Evolutionary conservation across 2,329 filamentous ascomycete genomes (phyloP), one percentile per base, ranked within the genome.

Genomic region (Neobulgaria alba): DNA sequence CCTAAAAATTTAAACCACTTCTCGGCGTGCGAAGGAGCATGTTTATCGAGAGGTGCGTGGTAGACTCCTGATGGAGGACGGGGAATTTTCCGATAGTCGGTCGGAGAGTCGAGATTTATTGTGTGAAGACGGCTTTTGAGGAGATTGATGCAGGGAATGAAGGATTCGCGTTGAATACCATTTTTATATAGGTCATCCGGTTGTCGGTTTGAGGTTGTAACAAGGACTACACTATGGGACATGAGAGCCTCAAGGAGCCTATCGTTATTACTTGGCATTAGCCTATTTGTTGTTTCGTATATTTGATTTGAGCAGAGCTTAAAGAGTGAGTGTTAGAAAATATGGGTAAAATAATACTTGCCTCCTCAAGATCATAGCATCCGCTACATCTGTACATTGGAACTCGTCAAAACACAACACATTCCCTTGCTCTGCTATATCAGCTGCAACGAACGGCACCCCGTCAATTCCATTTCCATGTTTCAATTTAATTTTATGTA

Each of bases 331-430:
- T 14, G 19, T 10, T 10, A n/a, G 19, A 21, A 10, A 12, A 8
- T 34, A 10, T 10, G 18, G 16, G n/a, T 36, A 29, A 26, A n/a
- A 21, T 17, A 21, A 34, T 14, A 44, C 62, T 36, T 61, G 79
- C 71, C 85, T 74, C 54, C 92, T 75, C 52, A 98, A 62, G 54
- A 98, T 98, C 92, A 98, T 98, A 54, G 92, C 92, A 66, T 96
- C 90, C 12, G 92, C 92, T 21, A 98, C 90, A 64, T 98, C 92
- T 29, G 92, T 98, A 59, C 89, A 95, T 61, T 98, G 92, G 59
- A 98, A 98, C 67, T 98, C 92, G 63, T 98, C 92, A 60, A 98
- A 98, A 63, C 92, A 98, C 30, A 98, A 69, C 18, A 98, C 86
- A 42, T 83, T 87, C 23, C 81, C 82, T 47, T 80, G 72, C 56